Percentiles rank a stretch among this genome's conserved stretches.
Evolutionary conservation across 495 filamentous ascomycete genomes (phyloP).

Genomic region (Daldinia loculata): DNA sequence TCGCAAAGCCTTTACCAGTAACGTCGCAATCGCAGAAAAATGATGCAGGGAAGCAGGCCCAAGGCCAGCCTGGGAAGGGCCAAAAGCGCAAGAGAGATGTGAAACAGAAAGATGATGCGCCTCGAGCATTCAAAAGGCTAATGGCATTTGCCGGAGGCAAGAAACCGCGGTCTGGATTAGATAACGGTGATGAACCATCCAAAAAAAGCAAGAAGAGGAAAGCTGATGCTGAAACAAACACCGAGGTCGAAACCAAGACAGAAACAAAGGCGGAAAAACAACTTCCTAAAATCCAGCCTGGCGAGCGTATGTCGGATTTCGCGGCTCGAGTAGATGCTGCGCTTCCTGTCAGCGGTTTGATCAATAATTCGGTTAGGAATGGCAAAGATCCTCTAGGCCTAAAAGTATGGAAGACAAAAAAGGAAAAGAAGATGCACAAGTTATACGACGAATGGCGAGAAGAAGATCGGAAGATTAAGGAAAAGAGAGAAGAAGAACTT

Average conservation of each 20-base stretch:
- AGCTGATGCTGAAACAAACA: not conserved
- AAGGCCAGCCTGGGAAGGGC: conserved; percentile 46
- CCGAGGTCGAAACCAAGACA: conserved; percentile 29
- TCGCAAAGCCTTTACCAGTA: conserved; percentile 75
- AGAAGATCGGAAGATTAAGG: conserved; percentile 64
- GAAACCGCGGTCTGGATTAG: conserved; percentile 68
- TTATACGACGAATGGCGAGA: conserved; percentile 84
- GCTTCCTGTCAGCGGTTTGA: conserved; percentile 74
- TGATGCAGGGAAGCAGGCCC: conserved; percentile 38
- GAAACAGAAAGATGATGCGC: conserved; percentile 75
- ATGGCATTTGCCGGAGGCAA: conserved; percentile 73
- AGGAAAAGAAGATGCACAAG: conserved; percentile 81
- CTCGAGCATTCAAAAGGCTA: conserved; percentile 81
- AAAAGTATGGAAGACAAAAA: conserved; percentile 71
- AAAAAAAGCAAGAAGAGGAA: conserved; percentile 62
- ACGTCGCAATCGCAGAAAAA: conserved; percentile 47
- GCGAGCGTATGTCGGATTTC: conserved; percentile 85
- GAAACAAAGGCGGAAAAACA: conserved; percentile 33
- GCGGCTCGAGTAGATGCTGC: conserved; percentile 84
- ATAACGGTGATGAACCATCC: conserved; percentile 65
- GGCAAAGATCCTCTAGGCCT: conserved; percentile 63
- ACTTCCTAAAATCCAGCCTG: conserved; percentile 76
- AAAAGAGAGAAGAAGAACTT: conserved; percentile 66
- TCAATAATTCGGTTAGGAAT: conserved; percentile 58
- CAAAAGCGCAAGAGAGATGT: conserved; percentile 60